Base-by-base conservation (phyloP, 495 filamentous ascomycete genomes). In the Evansstolkia leycettana region DNA sequence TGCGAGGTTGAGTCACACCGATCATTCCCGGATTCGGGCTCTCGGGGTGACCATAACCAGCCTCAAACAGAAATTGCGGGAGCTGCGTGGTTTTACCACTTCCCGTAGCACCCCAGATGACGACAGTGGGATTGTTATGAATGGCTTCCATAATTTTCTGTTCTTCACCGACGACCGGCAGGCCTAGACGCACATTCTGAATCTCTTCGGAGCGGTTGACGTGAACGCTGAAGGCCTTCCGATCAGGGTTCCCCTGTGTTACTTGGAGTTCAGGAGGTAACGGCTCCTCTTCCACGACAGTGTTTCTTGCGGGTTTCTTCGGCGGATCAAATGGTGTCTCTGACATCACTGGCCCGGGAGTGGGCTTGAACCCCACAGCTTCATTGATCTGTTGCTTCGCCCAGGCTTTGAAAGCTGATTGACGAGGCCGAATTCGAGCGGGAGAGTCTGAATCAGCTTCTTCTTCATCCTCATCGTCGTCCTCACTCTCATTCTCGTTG, bases 71-170 rank as follows among this genome's bases (percentile, higher is more conserved):
- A 41, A 98, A 96, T 54, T 98, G 90, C 2, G 90, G 90, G 7
- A 96, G 73, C 54, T 98, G 90, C 0, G 90, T 98, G 0, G 92
- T 98, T 52, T 98, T 98, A 52, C 90, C 90, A 46, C 84, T 93
- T 52, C 90, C 90, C 36, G 90, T 98, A 7, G 87, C 78, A 54
- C 92, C 90, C 58, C 86, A 95, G n/a, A 98, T 76, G 12, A 98
- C 81, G 0, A 94, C 80, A 0, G 78, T 72, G 30, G 85, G 66
- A 54, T 93, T 82, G 48, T 88, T 84, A 51, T 92, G 75, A 12
- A 96, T 86, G 2, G 88, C 86, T 64, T 98, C 90, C 90, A 98
- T 98, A 15, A 98, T 93, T 46, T 82, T 87, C 47, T 96, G 90
- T 50, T 98, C 90, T 49, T 96, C 90, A 1, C 82, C 82, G 17